Conservation (phyloP, 148 eudicot species). For the Amaranthus cruentus region DNA sequence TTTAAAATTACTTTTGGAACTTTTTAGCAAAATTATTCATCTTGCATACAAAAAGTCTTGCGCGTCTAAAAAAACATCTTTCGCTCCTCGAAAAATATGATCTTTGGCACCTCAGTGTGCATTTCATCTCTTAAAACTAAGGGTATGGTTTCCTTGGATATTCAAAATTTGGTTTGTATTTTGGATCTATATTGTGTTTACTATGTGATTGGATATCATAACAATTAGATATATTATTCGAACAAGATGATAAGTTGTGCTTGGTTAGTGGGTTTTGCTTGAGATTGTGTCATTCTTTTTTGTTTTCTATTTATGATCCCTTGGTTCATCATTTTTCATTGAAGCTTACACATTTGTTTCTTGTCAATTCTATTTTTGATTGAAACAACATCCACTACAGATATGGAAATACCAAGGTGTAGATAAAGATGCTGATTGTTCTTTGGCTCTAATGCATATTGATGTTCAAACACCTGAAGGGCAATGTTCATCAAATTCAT, state of each 20-base stretch:
- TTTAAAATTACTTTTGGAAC: too few relatives aligned
- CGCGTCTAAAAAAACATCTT: too few relatives aligned
- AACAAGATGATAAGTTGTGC: background rate
- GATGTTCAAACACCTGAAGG: constrained; percentile 47
- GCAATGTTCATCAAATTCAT: constrained; percentile 35
- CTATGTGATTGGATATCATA: too few relatives aligned
- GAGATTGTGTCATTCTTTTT: background rate
- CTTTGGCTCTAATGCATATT: constrained; percentile 40
- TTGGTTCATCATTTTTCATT: background rate
- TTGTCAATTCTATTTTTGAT: constrained; percentile 7
- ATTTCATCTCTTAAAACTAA: too few relatives aligned
- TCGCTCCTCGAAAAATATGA: too few relatives aligned
- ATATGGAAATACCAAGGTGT: constrained; percentile 63
- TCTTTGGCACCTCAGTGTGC: too few relatives aligned
- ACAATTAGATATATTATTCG: too few relatives aligned
- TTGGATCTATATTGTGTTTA: too few relatives aligned
- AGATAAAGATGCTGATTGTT: constrained; percentile 39
- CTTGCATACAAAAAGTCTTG: too few relatives aligned
- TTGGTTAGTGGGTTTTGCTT: background rate
- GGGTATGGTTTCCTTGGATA: too few relatives aligned
- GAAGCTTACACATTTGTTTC: background rate
- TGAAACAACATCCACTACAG: constrained; percentile 32
- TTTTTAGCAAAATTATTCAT: too few relatives aligned
- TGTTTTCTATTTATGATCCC: background rate
- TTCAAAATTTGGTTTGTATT: too few relatives aligned